Conservation (phyloP, 2,329 filamentous ascomycete genomes). For the Septoria linicola region DNA sequence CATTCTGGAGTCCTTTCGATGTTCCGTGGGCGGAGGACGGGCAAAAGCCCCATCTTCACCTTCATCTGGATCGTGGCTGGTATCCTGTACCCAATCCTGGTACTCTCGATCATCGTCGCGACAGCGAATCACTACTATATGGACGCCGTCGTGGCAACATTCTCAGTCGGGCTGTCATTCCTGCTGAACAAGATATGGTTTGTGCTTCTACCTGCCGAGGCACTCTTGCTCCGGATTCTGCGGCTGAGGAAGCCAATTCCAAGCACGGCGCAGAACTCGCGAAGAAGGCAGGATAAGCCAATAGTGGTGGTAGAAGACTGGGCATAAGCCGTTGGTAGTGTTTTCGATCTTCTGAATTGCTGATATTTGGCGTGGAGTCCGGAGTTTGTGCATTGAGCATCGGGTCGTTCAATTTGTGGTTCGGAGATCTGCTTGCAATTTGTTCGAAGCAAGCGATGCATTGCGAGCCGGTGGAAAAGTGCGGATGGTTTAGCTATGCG, state of each 20-base stretch:
- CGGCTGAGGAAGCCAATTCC: slow-evolving; percentile 56
- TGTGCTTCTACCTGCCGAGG: slow-evolving; percentile 53
- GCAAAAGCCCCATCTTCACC: slow-evolving; percentile 20
- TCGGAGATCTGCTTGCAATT: too few species aligned
- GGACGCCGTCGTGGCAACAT: slow-evolving; percentile 53
- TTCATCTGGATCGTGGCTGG: slow-evolving; percentile 43
- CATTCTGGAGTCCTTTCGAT: slow-evolving; percentile 50
- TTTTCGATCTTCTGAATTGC: neutral
- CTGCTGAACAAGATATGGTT: slow-evolving; percentile 52
- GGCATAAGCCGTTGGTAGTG: slow-evolving; percentile 2
- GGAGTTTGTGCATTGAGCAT: neutral
- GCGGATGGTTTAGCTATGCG: too few species aligned
- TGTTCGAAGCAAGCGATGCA: too few species aligned
- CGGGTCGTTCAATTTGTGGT: too few species aligned
- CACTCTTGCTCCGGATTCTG: slow-evolving; percentile 50
- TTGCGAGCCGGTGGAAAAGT: too few species aligned
- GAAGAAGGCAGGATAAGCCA: slow-evolving; percentile 11
- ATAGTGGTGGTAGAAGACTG: slow-evolving; percentile 23
- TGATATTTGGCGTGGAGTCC: neutral
- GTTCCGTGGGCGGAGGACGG: slow-evolving; percentile 40
- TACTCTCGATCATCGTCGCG: slow-evolving; percentile 55
- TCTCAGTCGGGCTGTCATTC: slow-evolving; percentile 51
- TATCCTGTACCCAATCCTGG: slow-evolving; percentile 47
- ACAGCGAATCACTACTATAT: slow-evolving; percentile 64
- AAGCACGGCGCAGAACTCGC: slow-evolving; percentile 41